A percentile compares a stretch with the other conserved stretches of the same genome.
These are phyloP conservation scores for Perkinsela sp. DNA, from an alignment of 208 protist species.

Conservation along the genomic window DNA sequence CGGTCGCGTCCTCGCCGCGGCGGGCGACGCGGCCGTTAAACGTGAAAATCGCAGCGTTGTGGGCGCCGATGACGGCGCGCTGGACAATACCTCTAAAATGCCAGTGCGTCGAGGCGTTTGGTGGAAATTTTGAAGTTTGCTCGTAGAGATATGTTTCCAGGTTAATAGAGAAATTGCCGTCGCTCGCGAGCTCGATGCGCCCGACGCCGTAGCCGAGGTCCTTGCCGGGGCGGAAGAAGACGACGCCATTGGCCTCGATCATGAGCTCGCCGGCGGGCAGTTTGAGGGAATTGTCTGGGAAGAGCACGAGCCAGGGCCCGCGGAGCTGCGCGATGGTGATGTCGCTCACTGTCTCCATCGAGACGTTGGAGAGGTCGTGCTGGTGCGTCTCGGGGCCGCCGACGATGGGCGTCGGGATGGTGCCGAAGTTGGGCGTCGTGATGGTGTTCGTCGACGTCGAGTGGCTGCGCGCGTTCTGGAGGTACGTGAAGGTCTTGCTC, in stretches of 20 bases:
- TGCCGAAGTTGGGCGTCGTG: not conserved
- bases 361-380: not conserved
- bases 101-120: not conserved
- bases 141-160: slow-evolving; percentile 45
- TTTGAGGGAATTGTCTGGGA: not conserved
- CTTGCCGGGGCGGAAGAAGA: slow-evolving; percentile 44
- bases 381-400: not conserved
- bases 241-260: slow-evolving; percentile 40
- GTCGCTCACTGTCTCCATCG: not conserved
- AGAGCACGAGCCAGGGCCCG: not conserved
- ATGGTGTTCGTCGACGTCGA: not conserved
- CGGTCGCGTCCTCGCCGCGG: not conserved
- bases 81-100: not conserved
- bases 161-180: slow-evolving; percentile 22
- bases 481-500: not conserved
- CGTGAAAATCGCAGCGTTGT: not conserved
- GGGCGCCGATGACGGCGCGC: not conserved
- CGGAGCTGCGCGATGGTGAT: not conserved
- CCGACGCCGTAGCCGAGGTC: slow-evolving; percentile 54
- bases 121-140: slow-evolving; percentile 5
- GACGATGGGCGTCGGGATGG: not conserved
- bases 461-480: not conserved
- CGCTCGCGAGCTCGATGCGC: slow-evolving; percentile 14
- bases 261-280: slow-evolving; percentile 25
- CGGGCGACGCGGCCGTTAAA: not conserved